Evolutionary conservation across 2,329 filamentous ascomycete genomes (phyloP).

Genomic region (Microsporum canis): DNA sequence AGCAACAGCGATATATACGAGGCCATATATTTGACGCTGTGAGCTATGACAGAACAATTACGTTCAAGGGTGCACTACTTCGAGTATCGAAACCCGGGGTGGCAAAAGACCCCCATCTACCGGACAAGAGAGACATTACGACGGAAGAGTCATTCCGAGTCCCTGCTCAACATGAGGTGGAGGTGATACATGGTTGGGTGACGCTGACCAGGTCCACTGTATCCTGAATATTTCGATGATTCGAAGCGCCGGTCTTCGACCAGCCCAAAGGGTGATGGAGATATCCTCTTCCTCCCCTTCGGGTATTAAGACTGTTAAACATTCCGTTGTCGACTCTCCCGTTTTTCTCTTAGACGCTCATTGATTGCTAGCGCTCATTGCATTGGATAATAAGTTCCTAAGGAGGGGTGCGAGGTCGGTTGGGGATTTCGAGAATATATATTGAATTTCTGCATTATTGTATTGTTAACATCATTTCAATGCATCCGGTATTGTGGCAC

Average conservation of each 20-base stretch:
- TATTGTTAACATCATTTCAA: not conserved
- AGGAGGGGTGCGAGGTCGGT: not conserved
- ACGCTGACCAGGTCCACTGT: too few species aligned
- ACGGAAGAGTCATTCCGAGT: too few species aligned
- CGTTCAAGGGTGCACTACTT: too few species aligned
- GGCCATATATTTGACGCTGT: too few species aligned
- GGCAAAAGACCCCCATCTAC: too few species aligned
- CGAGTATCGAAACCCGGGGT: too few species aligned
- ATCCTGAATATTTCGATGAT: not conserved
- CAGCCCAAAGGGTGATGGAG: not conserved
- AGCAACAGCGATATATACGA: too few species aligned
- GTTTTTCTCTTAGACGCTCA: not conserved
- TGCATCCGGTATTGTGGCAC: not conserved
- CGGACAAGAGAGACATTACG: too few species aligned
- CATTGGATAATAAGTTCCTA: not conserved
- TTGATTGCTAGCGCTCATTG: not conserved
- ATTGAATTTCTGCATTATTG: conserved; percentile 1
- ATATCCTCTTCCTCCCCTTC: not conserved
- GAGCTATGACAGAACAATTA: too few species aligned
- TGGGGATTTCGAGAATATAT: not conserved
- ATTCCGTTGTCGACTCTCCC: not conserved
- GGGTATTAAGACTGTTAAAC: not conserved
- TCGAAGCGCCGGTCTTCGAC: not conserved
- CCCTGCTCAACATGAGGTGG: too few species aligned
- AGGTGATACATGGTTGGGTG: too few species aligned